Percentiles rank a stretch among this genome's conserved stretches.
phyloP scores from a whole-genome alignment of 2,329 filamentous ascomycete species.

The Emergomyces pasteurianus region DNA sequence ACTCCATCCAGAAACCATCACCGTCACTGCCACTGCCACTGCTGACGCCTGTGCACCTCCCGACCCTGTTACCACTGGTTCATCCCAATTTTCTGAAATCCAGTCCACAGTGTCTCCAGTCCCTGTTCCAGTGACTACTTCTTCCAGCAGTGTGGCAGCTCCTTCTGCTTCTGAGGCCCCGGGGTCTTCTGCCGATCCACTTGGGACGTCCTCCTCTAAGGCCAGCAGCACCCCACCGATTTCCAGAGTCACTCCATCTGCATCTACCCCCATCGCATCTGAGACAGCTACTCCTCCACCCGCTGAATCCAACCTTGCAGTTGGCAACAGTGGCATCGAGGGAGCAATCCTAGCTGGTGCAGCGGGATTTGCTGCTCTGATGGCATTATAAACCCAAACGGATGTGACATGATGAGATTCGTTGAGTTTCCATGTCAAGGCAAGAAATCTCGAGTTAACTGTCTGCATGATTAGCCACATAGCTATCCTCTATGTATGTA shows the following conservation, averaged over 20 bases:
- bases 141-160: not conserved
- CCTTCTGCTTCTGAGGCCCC: not conserved
- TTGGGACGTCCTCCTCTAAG: not conserved
- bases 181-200: not conserved
- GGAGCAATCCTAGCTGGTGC: conserved; percentile 2
- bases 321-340: not conserved
- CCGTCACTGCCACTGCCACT: not conserved
- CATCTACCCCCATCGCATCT: not conserved
- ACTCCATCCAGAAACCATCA: not conserved
- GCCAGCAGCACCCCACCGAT: not conserved
- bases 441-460: not conserved
- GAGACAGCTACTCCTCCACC: not conserved
- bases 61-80: not conserved
- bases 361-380: conserved; percentile 6
- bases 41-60: not conserved
- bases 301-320: not conserved
- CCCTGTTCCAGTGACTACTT: not conserved
- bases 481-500: not conserved
- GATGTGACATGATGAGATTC: not conserved
- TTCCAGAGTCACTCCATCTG: not conserved
- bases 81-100: not conserved
- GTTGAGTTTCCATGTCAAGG: not conserved
- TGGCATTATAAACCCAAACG: conserved; percentile 4
- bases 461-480: not conserved
- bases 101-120: not conserved